These are phyloP conservation scores for Talaromyces rugulosus DNA, from an alignment of 2,329 filamentous ascomycete genomes.

Conservation along the genomic window DNA sequence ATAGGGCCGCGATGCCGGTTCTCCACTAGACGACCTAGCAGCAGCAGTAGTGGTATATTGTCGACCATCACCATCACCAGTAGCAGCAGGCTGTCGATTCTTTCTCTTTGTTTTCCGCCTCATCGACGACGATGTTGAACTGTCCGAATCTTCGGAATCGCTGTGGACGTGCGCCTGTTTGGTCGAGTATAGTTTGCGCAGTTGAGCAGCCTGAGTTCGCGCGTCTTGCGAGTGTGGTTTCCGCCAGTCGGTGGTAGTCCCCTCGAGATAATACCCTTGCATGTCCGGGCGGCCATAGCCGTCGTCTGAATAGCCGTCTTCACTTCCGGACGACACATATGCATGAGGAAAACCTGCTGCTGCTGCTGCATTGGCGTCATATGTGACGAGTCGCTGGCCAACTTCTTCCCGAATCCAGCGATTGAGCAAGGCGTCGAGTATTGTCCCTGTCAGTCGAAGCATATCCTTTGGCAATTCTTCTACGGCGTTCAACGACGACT, in stretches of 20 bases:
- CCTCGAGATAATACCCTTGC: constrained; percentile 32
- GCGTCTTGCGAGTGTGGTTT: constrained; percentile 35
- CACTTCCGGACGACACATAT: constrained; percentile 21
- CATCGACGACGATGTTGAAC: neutral
- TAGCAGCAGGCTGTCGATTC: neutral
- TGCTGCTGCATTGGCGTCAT: neutral
- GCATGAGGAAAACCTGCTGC: neutral
- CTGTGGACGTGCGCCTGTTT: constrained; percentile 34
- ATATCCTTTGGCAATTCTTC: constrained; percentile 35
- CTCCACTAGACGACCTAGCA: neutral
- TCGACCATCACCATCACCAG: neutral
- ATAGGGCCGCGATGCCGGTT: constrained; percentile 8
- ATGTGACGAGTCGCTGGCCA: constrained; percentile 3
- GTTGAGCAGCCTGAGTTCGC: constrained; percentile 25
- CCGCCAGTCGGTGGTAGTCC: constrained; percentile 32
- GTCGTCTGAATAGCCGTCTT: constrained; percentile 16
- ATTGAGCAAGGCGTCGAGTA: constrained; percentile 29
- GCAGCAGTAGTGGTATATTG: neutral
- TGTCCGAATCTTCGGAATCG: constrained; percentile 15
- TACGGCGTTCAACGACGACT: constrained; percentile 28
- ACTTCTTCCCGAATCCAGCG: constrained; percentile 21
- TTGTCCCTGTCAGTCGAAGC: constrained; percentile 32
- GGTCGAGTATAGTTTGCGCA: constrained; percentile 28
- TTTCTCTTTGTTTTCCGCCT: neutral
- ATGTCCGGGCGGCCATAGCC: constrained; percentile 17